Evolutionary conservation across 2,329 filamentous ascomycete genomes (phyloP), one percentile per base, ranked within the genome.

Genomic region (Aspergillus candidus): DNA sequence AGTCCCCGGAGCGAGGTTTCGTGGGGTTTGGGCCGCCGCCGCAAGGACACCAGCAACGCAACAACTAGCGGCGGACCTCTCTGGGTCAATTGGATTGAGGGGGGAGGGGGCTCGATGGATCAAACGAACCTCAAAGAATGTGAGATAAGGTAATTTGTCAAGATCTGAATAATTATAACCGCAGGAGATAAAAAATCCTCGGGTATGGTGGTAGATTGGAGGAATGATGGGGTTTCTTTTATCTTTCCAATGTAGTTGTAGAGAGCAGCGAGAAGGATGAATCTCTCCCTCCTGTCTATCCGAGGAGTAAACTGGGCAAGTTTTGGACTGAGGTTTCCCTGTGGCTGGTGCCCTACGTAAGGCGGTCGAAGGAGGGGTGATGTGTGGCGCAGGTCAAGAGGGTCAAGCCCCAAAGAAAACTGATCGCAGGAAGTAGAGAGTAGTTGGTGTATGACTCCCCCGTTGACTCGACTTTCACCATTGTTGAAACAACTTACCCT

Each of bases 11-110:
- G 55, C 49, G 62, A 63, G 58, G 60, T 60, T 65, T 63, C 60
- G 62, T 63, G 61, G 62, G 63, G 62, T 60, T 60, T 63, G 60
- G 61, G 60, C 54, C 50, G 61, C 60, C 58, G 58, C 61, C 49
- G 53, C 35, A 43, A 59, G 58, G 48, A 53, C 54, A 59, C 51
- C 50, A 49, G 52, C 45, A 51, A 47, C 38, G 53, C 45, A 47
- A 52, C 43, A 32, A 53, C 40, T 35, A 47, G 44, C 27, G 54
- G 48, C 55, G 54, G 58, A 62, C 57, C 55, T 57, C 43, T 27
- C 22, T 27, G 22, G 22, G 43, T 57, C 48, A 56, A 59, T 58
- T 56, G 52, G 46, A 48, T 40, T 40, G 38, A 27, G 22, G 22
- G 22, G 22, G 7, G 22, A 2, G 6, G 8, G 6, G 6, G 6